These are phyloP conservation scores for Sugiyamaella valdiviana DNA, from an alignment of 805 yeast genomes.

Conservation along the genomic window DNA sequence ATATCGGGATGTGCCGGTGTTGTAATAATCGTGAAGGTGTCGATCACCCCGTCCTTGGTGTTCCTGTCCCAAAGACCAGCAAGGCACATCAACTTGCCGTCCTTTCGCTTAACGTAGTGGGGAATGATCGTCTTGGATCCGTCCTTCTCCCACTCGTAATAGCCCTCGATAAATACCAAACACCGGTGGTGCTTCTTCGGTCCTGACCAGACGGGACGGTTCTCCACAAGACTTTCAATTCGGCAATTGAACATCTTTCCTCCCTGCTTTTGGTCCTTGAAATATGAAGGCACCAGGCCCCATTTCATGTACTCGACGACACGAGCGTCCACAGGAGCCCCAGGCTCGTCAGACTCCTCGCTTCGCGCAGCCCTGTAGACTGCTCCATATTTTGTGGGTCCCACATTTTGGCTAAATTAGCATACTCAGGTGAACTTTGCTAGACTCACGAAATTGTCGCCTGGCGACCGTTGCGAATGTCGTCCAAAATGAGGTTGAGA, in stretches of 20 bases:
- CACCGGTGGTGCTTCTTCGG: constrained; percentile 51
- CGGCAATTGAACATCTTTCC: constrained; percentile 59
- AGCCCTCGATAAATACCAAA: constrained; percentile 73
- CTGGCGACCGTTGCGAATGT: constrained; percentile 20
- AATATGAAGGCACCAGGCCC: constrained; percentile 61
- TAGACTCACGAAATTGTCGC: constrained; percentile 13
- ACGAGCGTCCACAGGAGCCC: not conserved
- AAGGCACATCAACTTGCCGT: constrained; percentile 49
- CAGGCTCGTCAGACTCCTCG: constrained; percentile 4
- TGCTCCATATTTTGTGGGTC: constrained; percentile 22
- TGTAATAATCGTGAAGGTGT: constrained; percentile 66
- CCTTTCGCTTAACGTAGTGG: constrained; percentile 53
- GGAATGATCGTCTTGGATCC: constrained; percentile 52
- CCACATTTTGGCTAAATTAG: constrained; percentile 20
- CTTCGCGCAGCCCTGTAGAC: constrained; percentile 16
- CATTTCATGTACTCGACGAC: constrained; percentile 58
- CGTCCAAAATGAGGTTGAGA: constrained; percentile 17
- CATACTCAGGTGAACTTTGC: not conserved
- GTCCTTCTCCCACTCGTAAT: constrained; percentile 68
- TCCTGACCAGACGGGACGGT: constrained; percentile 52
- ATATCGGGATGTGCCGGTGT: constrained; percentile 59
- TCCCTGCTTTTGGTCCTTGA: constrained; percentile 19
- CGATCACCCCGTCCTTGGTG: constrained; percentile 25
- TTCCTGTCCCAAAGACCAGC: constrained; percentile 50
- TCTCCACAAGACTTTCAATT: constrained; percentile 48